Conservation (phyloP, 495 filamentous ascomycete species). For the Jackrogersella multiformis region DNA sequence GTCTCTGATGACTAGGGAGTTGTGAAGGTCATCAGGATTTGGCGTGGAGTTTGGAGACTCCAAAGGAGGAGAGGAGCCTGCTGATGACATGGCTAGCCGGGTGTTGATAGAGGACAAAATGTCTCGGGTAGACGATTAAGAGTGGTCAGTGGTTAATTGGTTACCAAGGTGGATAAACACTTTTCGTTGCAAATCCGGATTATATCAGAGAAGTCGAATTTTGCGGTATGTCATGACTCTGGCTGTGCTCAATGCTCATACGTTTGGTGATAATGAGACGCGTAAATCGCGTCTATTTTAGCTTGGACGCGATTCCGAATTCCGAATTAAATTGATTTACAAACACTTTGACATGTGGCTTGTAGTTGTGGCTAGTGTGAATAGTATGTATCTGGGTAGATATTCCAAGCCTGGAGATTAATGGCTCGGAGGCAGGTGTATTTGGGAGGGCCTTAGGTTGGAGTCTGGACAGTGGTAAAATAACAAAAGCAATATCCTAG, state of each 20-base stretch:
- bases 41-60: slow-evolving; percentile 28
- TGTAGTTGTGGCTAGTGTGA: slow-evolving; percentile 12
- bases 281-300: slow-evolving; percentile 21
- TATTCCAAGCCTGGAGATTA: too few species aligned
- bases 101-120: background rate
- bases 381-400: background rate
- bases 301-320: slow-evolving; percentile 28
- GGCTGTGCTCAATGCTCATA: background rate
- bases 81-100: slow-evolving; percentile 38
- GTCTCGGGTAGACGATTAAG: background rate
- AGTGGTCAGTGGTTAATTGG: background rate
- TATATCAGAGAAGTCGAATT: background rate
- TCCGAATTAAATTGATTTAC: slow-evolving; percentile 24
- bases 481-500: too few species aligned
- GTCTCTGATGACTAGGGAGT: slow-evolving; percentile 42
- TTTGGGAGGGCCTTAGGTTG: too few species aligned
- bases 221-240: background rate
- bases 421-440: too few species aligned
- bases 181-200: background rate
- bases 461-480: too few species aligned
- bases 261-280: slow-evolving; percentile 16
- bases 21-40: slow-evolving; percentile 29
- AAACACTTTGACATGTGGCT: slow-evolving; percentile 6
- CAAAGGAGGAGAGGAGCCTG: slow-evolving; percentile 31
- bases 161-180: too few species aligned